Evolutionary conservation across 2,329 filamentous ascomycete species (phyloP), one percentile per base, ranked within the genome.

Genomic region (Trichoderma sp.): DNA sequence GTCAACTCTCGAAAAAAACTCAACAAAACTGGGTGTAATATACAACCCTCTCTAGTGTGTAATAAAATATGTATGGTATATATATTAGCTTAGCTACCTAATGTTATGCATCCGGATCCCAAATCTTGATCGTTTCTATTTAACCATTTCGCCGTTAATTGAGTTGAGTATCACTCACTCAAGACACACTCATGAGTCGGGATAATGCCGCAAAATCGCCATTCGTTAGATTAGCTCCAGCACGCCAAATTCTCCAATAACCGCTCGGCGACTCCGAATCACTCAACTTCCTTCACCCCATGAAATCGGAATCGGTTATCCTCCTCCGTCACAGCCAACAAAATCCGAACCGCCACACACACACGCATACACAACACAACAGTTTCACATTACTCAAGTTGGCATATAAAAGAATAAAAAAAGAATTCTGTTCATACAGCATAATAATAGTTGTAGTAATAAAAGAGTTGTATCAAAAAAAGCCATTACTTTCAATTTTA

Each of bases 401-500:
- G 12, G 3, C 57, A 34, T n/a, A 14, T 6, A 61, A 30, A 21
- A 6, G 18, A n/a, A 21, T 21, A n/a, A 47, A 69, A 69, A 6
- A 26, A 62, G 32, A 21, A 3, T 14, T 57, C 51, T n/a, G 21
- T 21, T 11, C 30, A 43, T 43, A 43, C n/a, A 39, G 24, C n/a
- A 58, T 57, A 28, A 67, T 39, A 58, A 39, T 39, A 67, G 39
- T 57, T 57, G 24, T 39, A 67, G 24, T 58, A 67, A 8, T 57
- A 67, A 43, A n/a, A 57, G 18, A 67, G 32, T 28, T 39, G 26
- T 26, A 57, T 47, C 60, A 70, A 28, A 61, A 62, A 53, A 51
- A 32, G 28, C n/a, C 66, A 70, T 69, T 62, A 70, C 66, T 32
- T 26, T 39, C 30, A 63, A 43, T 28, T 70, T 70, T 68, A 64